Conservation (phyloP, 2,329 filamentous ascomycete species). For the Pleoardoris graminearum region DNA sequence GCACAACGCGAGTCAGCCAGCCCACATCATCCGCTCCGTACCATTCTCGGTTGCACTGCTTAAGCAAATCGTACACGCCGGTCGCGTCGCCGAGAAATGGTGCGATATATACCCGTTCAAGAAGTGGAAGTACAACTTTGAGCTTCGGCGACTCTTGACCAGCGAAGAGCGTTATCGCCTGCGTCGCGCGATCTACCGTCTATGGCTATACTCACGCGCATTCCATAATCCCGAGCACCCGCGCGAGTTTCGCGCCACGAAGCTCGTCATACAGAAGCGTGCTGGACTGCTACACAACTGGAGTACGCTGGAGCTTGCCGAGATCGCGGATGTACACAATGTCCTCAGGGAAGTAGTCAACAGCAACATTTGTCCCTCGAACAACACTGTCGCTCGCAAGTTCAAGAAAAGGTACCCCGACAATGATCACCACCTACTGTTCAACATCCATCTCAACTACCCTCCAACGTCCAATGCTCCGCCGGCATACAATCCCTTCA, state of each 20-base stretch:
- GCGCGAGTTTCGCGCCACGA: constrained; percentile 54
- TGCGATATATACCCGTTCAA: constrained; percentile 65
- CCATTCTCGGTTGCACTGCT: constrained; percentile 60
- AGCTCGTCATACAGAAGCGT: constrained; percentile 54
- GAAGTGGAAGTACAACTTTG: constrained; percentile 64
- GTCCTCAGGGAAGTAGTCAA: constrained; percentile 61
- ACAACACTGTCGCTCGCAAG: constrained; percentile 62
- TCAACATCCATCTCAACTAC: constrained; percentile 58
- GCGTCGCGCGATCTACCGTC: constrained; percentile 61
- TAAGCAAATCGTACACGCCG: constrained; percentile 58
- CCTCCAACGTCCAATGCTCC: constrained; percentile 32
- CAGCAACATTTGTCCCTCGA: constrained; percentile 63
- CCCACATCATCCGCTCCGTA: constrained; percentile 57
- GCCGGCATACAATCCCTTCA: constrained; percentile 18
- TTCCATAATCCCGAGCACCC: constrained; percentile 59
- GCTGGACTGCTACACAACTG: constrained; percentile 63
- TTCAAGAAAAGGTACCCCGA: constrained; percentile 61
- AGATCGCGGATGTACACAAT: constrained; percentile 61
- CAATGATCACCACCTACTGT: constrained; percentile 53
- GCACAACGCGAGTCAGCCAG: constrained; percentile 62
- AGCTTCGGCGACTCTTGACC: constrained; percentile 58
- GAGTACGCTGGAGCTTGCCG: constrained; percentile 58
- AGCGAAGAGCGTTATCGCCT: constrained; percentile 55
- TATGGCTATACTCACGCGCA: constrained; percentile 63
- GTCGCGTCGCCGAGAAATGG: constrained; percentile 60